These are phyloP conservation scores for Podospora didyma DNA, from an alignment of 495 filamentous ascomycete species.

Conservation along the genomic window DNA sequence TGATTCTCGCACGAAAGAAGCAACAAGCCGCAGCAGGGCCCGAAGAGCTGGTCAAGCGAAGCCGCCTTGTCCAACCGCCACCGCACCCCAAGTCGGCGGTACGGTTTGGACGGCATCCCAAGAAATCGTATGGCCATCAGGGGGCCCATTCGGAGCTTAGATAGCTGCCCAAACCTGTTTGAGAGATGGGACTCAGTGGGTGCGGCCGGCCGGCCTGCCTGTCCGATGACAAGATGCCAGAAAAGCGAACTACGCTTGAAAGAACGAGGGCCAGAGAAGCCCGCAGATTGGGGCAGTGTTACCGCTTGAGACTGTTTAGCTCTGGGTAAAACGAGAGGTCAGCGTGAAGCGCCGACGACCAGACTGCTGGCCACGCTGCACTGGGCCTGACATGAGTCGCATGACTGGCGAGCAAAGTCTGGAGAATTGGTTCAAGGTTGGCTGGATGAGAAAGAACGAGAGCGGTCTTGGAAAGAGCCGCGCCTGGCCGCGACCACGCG, in stretches of 20 bases:
- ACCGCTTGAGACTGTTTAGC: slow-evolving; percentile 15
- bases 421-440: not conserved
- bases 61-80: slow-evolving; percentile 11
- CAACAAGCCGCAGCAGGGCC: slow-evolving; percentile 8
- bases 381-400: not conserved
- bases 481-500: not conserved
- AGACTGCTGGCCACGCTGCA: too few relatives aligned
- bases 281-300: slow-evolving; percentile 25
- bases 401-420: slow-evolving; percentile 17
- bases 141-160: too few relatives aligned
- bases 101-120: too few relatives aligned
- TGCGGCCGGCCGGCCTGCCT: not conserved
- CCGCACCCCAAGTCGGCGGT: not conserved
- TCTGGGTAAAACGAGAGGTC: slow-evolving; percentile 23
- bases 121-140: too few relatives aligned
- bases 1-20: slow-evolving; percentile 1
- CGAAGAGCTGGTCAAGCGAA: slow-evolving; percentile 4
- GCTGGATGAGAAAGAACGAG: not conserved
- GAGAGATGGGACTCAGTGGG: not conserved
- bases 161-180: too few relatives aligned
- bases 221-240: not conserved
- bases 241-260: not conserved
- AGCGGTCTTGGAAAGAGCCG: slow-evolving; percentile 14
- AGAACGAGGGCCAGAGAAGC: not conserved
- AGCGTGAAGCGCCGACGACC: slow-evolving; percentile 16